Conservation (phyloP, 305 asterid genomes). For the Fraxinus xanthoxyloides region DNA sequence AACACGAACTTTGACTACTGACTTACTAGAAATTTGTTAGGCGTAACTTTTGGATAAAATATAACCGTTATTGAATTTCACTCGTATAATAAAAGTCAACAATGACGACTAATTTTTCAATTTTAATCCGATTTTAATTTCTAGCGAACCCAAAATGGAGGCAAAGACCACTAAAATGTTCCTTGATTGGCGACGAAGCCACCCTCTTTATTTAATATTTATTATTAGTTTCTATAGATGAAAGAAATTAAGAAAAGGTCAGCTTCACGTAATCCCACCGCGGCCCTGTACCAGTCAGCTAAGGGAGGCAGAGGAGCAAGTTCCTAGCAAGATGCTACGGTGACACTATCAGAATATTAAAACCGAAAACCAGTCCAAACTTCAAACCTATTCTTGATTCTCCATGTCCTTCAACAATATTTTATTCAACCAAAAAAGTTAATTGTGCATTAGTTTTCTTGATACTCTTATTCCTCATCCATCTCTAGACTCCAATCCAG, state of each 20-base stretch:
- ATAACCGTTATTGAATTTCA: too few species aligned
- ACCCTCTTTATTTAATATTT: not conserved
- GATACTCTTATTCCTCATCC: not conserved
- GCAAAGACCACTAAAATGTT: too few species aligned
- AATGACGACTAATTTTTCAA: too few species aligned
- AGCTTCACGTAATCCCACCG: not conserved
- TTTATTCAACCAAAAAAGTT: not conserved
- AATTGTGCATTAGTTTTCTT: conserved; percentile 5
- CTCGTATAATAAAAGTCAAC: too few species aligned
- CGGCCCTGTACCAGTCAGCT: not conserved
- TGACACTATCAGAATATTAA: not conserved
- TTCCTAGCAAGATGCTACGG: conserved; percentile 31
- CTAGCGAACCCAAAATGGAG: too few species aligned
- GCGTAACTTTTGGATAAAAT: not conserved
- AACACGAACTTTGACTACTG: not conserved
- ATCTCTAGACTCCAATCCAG: not conserved
- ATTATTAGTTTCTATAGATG: not conserved
- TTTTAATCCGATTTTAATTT: too few species aligned
- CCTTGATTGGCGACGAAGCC: not conserved
- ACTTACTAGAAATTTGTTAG: not conserved
- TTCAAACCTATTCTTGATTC: conserved; percentile 7
- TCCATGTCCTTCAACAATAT: conserved; percentile 2
- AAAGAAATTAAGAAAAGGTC: not conserved
- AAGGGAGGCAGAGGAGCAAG: not conserved
- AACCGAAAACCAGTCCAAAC: conserved; percentile 1